These are phyloP conservation scores for Helicostylum pulchrum DNA, from an alignment of 192 early-diverging fungal species.

Conservation along the genomic window DNA sequence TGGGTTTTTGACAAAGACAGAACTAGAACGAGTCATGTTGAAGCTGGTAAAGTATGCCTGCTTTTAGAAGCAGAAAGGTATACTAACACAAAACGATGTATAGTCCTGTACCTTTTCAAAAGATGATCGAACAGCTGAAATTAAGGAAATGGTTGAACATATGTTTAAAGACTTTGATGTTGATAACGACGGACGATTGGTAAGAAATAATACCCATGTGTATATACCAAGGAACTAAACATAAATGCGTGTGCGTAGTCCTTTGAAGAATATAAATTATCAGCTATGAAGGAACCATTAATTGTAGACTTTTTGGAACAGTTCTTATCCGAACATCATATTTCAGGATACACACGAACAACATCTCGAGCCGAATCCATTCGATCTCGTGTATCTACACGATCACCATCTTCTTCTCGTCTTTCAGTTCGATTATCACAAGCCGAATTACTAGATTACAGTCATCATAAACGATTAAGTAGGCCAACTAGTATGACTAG, in stretches of 20 bases:
- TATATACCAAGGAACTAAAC: slow-evolving; percentile 10
- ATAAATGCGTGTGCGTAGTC: slow-evolving; percentile 40
- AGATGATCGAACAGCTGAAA: slow-evolving; percentile 64
- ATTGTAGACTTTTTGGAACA: slow-evolving; percentile 76
- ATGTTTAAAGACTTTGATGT: slow-evolving; percentile 81
- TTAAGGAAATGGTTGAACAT: slow-evolving; percentile 61
- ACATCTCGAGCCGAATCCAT: slow-evolving; percentile 32
- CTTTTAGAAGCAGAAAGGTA: not conserved
- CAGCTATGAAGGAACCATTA: slow-evolving; percentile 75
- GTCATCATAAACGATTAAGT: slow-evolving; percentile 27
- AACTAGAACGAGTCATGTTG: slow-evolving; percentile 68
- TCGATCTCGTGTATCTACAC: slow-evolving; percentile 26
- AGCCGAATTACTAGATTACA: slow-evolving; percentile 36
- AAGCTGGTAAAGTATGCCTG: slow-evolving; percentile 67
- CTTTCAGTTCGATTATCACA: slow-evolving; percentile 34
- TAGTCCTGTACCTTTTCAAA: slow-evolving; percentile 46
- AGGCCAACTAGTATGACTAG: slow-evolving; percentile 31
- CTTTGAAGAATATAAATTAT: slow-evolving; percentile 72
- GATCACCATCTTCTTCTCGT: slow-evolving; percentile 17
- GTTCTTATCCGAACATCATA: slow-evolving; percentile 59
- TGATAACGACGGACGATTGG: slow-evolving; percentile 73
- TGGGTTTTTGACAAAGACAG: slow-evolving; percentile 69
- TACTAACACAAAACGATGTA: not conserved
- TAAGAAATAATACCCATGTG: slow-evolving; percentile 26
- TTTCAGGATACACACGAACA: slow-evolving; percentile 24